Base-by-base conservation (phyloP, 2,329 filamentous ascomycete species). In the Aspergillus arachidicola region DNA sequence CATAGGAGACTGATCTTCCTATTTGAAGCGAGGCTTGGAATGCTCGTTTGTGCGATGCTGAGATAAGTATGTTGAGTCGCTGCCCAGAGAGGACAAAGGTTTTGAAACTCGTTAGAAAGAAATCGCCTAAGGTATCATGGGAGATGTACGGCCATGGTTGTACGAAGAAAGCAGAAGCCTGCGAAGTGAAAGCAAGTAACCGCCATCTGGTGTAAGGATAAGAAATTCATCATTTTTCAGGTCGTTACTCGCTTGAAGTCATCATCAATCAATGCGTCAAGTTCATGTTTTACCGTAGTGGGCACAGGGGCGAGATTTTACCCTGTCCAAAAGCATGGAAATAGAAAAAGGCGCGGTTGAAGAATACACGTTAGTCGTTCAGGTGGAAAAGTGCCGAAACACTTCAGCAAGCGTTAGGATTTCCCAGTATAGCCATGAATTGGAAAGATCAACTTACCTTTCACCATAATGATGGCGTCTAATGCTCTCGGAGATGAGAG, bases 381-480 rank as follows among this genome's bases (percentile, higher is more conserved):
- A 81, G 70, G 62, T 91, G 89, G 78, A 92, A 93, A 65, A 92
- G 73, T 58, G 79, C 78, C 64, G 82, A 82, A 68, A 83, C 82
- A 70, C 79, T 83, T 68, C 70, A 71, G 60, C 60, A 45, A 57
- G 56, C 16, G 66, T 70, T 69, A 72, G 71, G 62, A 67, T 26
- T 55, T 58, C 36, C 23, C 28, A 12, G 30, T 59, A 41, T 43
- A 28, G 66, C 65, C 70, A 5, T 34, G 65, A 68, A 75, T 38
- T 83, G 83, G 83, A 66, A 85, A 87, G 73, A 92, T 51, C 11
- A 91, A 67, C 90, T 90, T 82, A 80, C 80, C 79, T 81, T 77
- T 97, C 94, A 78, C 95, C 95, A 74, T 98, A 95, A 78, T 99
- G 94, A 76, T 98, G 98, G 72, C 95, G 89, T 72, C 95, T 87